A percentile compares a stretch with the other conserved stretches of the same genome.
phyloP scores from a whole-genome alignment of 2,329 filamentous ascomycete species.

The Dichotomopilus funicola region DNA sequence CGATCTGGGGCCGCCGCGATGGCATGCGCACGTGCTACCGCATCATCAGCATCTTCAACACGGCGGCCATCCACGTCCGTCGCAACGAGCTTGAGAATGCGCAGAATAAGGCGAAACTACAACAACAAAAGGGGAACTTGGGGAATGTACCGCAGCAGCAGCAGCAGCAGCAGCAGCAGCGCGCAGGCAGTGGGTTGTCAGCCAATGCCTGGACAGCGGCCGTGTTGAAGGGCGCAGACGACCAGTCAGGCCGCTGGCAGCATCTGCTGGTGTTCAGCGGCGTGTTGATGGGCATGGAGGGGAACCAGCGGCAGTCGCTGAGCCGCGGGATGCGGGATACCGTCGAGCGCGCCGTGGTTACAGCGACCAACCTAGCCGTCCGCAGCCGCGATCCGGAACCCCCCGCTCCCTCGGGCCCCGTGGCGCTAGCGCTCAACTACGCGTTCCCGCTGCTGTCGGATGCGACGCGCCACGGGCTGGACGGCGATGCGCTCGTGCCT shows the following conservation, averaged over 20 bases:
- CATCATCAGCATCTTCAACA: conserved; percentile 65
- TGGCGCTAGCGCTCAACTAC: conserved; percentile 69
- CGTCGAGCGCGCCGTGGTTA: conserved; percentile 66
- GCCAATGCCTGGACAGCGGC: conserved; percentile 51
- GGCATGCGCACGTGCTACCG: conserved; percentile 57
- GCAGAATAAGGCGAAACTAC: conserved; percentile 14
- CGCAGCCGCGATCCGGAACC: conserved; percentile 32
- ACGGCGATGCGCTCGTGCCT: conserved; percentile 66
- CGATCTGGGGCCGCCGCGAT: conserved; percentile 54
- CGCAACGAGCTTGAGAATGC: conserved; percentile 38
- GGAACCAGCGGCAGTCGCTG: conserved; percentile 56
- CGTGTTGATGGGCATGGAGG: conserved; percentile 68
- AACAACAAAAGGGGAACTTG: background rate
- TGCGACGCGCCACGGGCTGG: conserved; percentile 48
- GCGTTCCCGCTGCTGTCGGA: conserved; percentile 66
- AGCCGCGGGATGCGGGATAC: conserved; percentile 56
- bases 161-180: background rate
- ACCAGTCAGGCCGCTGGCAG: conserved; percentile 64
- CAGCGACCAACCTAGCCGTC: conserved; percentile 69
- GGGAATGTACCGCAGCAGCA: background rate
- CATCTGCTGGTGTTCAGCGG: conserved; percentile 77
- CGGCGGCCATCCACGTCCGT: conserved; percentile 52
- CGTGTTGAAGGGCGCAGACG: conserved; percentile 51
- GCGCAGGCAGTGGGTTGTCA: conserved; percentile 37
- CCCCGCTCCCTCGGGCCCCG: conserved; percentile 39